These are phyloP conservation scores for Podaxis mareebaensis DNA, from an alignment of 768 basidiomycete species.

Conservation along the genomic window DNA sequence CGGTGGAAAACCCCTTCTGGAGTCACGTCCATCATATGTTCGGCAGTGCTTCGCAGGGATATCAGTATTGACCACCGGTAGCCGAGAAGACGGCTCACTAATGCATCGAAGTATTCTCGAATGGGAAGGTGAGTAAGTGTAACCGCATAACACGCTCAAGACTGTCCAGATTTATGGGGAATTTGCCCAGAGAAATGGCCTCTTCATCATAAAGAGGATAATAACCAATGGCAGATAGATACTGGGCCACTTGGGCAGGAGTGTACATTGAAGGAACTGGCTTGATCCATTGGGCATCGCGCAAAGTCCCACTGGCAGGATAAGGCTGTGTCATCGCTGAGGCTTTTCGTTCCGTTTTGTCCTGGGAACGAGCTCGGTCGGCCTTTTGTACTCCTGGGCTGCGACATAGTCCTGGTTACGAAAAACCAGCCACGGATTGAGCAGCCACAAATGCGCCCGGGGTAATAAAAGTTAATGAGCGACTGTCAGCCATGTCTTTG, in stretches of 20 bases:
- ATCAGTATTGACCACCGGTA: not conserved
- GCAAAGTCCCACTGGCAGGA: conserved; percentile 17
- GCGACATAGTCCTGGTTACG: no score
- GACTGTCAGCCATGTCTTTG: no score
- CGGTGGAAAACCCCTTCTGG: conserved; percentile 24
- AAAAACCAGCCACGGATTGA: no score
- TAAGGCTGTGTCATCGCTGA: not conserved
- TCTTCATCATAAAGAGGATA: conserved; percentile 18
- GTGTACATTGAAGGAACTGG: conserved; percentile 24
- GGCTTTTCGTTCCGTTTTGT: not conserved
- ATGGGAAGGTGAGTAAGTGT: conserved; percentile 35
- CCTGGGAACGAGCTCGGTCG: not conserved
- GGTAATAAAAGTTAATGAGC: no score
- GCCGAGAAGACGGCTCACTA: conserved; percentile 28
- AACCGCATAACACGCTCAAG: conserved; percentile 26
- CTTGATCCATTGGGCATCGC: conserved; percentile 26
- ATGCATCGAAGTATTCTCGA: conserved; percentile 39
- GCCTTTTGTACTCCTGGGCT: not conserved
- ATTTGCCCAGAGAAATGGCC: conserved; percentile 20
- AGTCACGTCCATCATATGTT: conserved; percentile 28
- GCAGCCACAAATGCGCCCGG: no score
- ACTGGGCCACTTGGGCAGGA: conserved; percentile 23
- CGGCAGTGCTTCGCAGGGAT: conserved; percentile 19
- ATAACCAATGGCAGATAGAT: conserved; percentile 27
- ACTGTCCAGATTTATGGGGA: conserved; percentile 28